Base-by-base conservation (phyloP, 2,329 filamentous ascomycete species). In the Talaromyces rugulosus region DNA sequence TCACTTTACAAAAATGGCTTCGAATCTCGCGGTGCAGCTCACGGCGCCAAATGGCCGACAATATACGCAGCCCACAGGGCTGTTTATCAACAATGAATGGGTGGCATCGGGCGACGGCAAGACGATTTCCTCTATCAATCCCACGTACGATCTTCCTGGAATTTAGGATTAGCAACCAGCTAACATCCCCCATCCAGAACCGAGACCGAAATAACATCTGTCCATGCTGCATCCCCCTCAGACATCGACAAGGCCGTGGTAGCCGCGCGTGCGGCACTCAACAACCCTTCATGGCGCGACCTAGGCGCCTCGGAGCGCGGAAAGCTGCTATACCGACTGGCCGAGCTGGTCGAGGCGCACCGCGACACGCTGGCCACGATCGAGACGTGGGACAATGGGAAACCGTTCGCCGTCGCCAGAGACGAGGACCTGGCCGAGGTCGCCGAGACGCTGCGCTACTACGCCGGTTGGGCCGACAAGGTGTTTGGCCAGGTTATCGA, bases 381-480 rank as follows among this genome's bases (percentile, higher is more conserved):
- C 40, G 71, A 72, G 44, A 68, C 70, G 6, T 67, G 69, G 61
- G 67, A 73, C 40, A 72, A 69, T 40, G 67, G 67, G 64, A 92
- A 94, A 75, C 87, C 89, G 4, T 91, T 90, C 74, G 76, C 80
- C 3, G 84, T 87, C 14, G 83, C 89, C 0, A 77, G 87, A 12
- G 81, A 80, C 40, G 86, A 86, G 58, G 89, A 92, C 72, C 74
- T 92, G 8, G 78, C 72, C 0, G 86, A 87, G 67, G 82, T 88
- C n/a, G 78, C 87, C 58, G 77, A 74, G 8, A 82, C 81, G 0
- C 76, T 89, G 66, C 87, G 86, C 67, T 94, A 94, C 77, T 94
- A 93, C 69, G 90, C 87, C 50, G 90, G 90, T 60, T 93, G 85
- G 73, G 88, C 89, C 51, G 90, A 94, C 78, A 94, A 94, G 80